Base-by-base conservation (phyloP, 2,329 filamentous ascomycete genomes). In the Colletotrichum viniferum region DNA sequence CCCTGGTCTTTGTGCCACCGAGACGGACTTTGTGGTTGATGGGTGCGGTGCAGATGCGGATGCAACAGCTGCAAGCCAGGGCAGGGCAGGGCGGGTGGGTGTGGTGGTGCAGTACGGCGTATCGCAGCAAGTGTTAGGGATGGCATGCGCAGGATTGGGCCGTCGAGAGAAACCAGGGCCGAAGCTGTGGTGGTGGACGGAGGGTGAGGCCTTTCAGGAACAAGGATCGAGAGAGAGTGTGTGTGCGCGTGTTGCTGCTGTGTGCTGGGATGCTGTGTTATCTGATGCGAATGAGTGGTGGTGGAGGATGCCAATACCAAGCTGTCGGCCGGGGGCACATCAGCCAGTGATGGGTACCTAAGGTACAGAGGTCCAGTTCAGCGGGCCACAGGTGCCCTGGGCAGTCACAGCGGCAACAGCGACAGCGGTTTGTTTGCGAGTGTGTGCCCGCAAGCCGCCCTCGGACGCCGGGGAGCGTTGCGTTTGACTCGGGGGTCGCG, bases 401-500 rank as follows among this genome's bases (percentile, higher is more conserved):
- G 58, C 12, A 24, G 13, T 21, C 38, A 21, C 48, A 67, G 65
- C 32, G 34, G 65, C 30, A 48, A 28, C 21, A 66, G 36, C 55
- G 52, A 55, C 65, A 32, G 24, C 62, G 34, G 26, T 52, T 62
- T 32, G 13, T 52, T 52, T 52, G 43, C n/a, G 43, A 52, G n/a
- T 52, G 43, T 52, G 43, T 52, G 43, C 43, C n/a, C 43, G 43
- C 43, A 52, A 52, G 43, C 43, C 43, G 43, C 43, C 24, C 28
- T 28, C 38, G 34, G 24, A 38, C 55, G 43, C 26, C 56, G 55
- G 67, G 18, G 24, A 28, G 30, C 36, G 38, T 21, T 52, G 55
- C 58, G 71, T 56, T 70, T 70, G 71, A 73, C 66, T 73, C 66
- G 48, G 21, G 43, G n/a, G 36, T 30, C 43, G 43, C 43, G 43